A percentile compares a stretch with the other conserved stretches of the same genome.
phyloP scores from a whole-genome alignment of 2,329 filamentous ascomycete genomes.

The Laburnicola sp. region DNA sequence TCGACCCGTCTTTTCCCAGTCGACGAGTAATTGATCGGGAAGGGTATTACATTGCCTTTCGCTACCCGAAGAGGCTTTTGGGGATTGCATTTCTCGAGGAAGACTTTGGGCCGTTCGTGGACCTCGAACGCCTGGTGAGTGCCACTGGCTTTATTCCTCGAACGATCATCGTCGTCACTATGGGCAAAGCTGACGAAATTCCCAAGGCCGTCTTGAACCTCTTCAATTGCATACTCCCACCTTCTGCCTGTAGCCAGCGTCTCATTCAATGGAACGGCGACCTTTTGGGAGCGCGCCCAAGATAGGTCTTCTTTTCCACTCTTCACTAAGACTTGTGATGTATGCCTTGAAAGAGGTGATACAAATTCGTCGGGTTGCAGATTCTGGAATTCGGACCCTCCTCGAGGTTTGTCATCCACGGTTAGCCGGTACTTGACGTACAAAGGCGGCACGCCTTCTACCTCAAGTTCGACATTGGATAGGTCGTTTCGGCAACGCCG shows the following conservation, averaged over 20 bases:
- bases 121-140: constrained; percentile 80
- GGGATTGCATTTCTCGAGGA: constrained; percentile 74
- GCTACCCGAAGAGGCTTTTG: constrained; percentile 81
- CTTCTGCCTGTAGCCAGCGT: constrained; percentile 76
- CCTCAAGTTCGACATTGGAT: constrained; percentile 80
- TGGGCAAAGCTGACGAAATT: constrained; percentile 78
- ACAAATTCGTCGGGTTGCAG: constrained; percentile 85
- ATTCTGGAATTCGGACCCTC: constrained; percentile 82
- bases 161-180: constrained; percentile 65
- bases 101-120: constrained; percentile 78
- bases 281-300: constrained; percentile 76
- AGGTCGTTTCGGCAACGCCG: constrained; percentile 84
- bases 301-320: constrained; percentile 67
- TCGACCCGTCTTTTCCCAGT: constrained; percentile 62
- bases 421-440: constrained; percentile 90
- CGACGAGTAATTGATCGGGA: constrained; percentile 73
- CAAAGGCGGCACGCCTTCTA: constrained; percentile 85
- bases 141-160: constrained; percentile 61
- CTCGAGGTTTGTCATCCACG: constrained; percentile 80
- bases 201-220: constrained; percentile 87
- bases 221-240: constrained; percentile 89
- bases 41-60: constrained; percentile 66
- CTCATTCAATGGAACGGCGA: constrained; percentile 86
- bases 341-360: constrained; percentile 71
- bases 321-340: constrained; percentile 60